A percentile compares a stretch with the other conserved stretches of the same genome.
These are phyloP conservation scores for Purpureocillium takamizusanense DNA, from an alignment of 2,329 filamentous ascomycete genomes.

Conservation along the genomic window DNA sequence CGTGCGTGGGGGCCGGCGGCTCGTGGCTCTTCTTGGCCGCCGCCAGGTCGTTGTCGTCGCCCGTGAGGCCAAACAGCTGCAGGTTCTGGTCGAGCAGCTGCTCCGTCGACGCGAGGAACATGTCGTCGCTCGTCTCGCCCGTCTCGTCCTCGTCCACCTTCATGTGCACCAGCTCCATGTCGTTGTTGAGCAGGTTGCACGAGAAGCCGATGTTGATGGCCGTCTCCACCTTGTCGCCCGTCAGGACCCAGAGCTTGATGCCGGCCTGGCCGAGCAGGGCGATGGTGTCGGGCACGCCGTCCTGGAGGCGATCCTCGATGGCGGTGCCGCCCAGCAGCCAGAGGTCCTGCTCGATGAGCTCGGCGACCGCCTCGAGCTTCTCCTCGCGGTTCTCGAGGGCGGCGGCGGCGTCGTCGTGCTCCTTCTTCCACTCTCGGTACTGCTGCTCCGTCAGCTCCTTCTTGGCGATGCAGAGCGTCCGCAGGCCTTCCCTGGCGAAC, in stretches of 20 bases:
- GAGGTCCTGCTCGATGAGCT: conserved; percentile 83
- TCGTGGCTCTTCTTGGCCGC: conserved; percentile 75
- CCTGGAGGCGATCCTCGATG: conserved; percentile 93
- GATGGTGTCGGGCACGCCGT: conserved; percentile 94
- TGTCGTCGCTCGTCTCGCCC: conserved; percentile 35
- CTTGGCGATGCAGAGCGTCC: conserved; percentile 89
- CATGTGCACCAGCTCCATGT: conserved; percentile 92
- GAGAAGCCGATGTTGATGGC: conserved; percentile 99
- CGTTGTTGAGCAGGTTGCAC: conserved; percentile 92
- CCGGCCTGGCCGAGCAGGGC: conserved; percentile 82
- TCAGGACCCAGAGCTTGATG: conserved; percentile 97
- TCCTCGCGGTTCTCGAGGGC: conserved; percentile 82
- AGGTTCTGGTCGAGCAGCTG: conserved; percentile 68
- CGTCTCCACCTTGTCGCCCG: conserved; percentile 97
- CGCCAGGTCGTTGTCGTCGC: conserved; percentile 76
- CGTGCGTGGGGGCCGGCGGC: conserved; percentile 79
- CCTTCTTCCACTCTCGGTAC: conserved; percentile 74
- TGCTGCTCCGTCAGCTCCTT: conserved; percentile 71
- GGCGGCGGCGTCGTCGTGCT: conserved; percentile 80
- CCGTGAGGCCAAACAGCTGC: conserved; percentile 65
- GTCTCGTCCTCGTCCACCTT: conserved; percentile 70
- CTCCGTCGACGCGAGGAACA: conserved; percentile 50
- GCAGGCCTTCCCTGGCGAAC: conserved; percentile 90
- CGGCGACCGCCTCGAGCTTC: conserved; percentile 82
- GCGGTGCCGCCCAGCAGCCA: conserved; percentile 86